Evolutionary conservation across 768 basidiomycete genomes (phyloP).

Genomic region (Hericium alpestre): DNA sequence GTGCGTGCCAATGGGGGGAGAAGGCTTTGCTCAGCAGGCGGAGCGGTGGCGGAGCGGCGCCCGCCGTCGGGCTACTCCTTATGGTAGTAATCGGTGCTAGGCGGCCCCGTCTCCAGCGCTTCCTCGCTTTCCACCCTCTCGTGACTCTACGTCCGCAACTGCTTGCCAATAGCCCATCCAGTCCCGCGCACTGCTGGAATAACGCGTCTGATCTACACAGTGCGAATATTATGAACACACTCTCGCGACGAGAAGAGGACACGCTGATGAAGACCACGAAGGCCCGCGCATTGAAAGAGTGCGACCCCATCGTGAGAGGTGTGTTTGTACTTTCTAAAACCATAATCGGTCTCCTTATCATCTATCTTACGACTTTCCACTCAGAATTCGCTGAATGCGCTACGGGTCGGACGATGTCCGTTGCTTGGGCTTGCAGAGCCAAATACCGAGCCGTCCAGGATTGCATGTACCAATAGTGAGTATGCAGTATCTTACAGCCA

Average conservation of each 20-base stretch:
- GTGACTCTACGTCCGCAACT: no score
- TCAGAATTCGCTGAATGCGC: constrained; percentile 88
- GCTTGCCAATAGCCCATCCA: no score
- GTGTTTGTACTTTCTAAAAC: constrained; percentile 1
- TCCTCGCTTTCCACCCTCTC: no score
- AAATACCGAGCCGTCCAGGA: constrained; percentile 61
- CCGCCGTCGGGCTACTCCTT: neutral
- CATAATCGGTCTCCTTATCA: no score
- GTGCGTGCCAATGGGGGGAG: neutral
- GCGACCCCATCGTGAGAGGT: constrained; percentile 71
- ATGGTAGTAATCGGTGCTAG: no score
- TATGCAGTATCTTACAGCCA: constrained; percentile 4
- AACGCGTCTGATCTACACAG: no score
- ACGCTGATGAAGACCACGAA: constrained; percentile 76
- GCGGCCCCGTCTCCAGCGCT: no score
- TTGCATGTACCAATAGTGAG: constrained; percentile 76
- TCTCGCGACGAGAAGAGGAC: constrained; percentile 84
- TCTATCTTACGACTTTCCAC: no score
- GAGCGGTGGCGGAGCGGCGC: neutral
- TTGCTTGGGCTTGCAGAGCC: constrained; percentile 74
- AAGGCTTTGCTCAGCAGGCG: neutral
- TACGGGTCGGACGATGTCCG: constrained; percentile 67
- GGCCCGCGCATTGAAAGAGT: constrained; percentile 66
- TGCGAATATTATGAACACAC: constrained; percentile 51
- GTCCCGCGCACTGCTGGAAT: no score